A percentile compares a stretch with the other conserved stretches of the same genome.
These are phyloP conservation scores for Phialocephala sp. DNA, from an alignment of 2,329 filamentous ascomycete genomes.

Conservation along the genomic window DNA sequence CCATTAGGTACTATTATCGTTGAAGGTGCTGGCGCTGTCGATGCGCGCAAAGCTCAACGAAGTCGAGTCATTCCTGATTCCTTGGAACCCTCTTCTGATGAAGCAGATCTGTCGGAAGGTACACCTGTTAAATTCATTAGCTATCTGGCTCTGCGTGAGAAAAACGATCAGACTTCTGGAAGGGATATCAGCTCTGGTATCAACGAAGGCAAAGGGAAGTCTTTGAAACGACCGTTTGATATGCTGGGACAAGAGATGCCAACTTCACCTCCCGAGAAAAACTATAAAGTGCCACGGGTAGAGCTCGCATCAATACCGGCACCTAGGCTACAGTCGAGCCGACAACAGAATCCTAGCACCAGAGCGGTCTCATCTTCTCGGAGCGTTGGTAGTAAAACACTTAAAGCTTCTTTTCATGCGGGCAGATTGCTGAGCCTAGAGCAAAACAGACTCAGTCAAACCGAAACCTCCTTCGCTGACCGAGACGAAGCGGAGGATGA, in stretches of 20 bases:
- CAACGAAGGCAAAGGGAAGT: not conserved
- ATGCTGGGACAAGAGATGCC: not conserved
- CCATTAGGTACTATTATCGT: no score
- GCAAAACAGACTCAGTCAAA: not conserved
- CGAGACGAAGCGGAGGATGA: not conserved
- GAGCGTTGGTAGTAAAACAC: no score
- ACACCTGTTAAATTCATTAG: not conserved
- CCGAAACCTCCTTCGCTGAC: not conserved
- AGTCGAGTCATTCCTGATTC: not conserved
- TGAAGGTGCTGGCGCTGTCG: no score
- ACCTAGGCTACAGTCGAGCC: not conserved
- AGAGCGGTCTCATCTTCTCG: not conserved
- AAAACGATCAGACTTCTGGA: no score
- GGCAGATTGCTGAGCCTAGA: not conserved
- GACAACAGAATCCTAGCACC: not conserved
- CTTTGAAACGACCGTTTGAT: constrained; percentile 7
- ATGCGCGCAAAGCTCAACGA: no score
- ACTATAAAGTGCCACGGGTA: not conserved
- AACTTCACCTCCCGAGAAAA: not conserved
- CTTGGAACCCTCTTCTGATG: constrained; percentile 3
- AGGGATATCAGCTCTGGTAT: not conserved
- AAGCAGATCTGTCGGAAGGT: constrained; percentile 1
- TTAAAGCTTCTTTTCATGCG: no score
- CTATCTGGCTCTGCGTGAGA: not conserved
- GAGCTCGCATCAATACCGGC: not conserved